phyloP scores from a whole-genome alignment of 192 early-diverging fungal species.

The Rhizoclosmatium globosum region DNA sequence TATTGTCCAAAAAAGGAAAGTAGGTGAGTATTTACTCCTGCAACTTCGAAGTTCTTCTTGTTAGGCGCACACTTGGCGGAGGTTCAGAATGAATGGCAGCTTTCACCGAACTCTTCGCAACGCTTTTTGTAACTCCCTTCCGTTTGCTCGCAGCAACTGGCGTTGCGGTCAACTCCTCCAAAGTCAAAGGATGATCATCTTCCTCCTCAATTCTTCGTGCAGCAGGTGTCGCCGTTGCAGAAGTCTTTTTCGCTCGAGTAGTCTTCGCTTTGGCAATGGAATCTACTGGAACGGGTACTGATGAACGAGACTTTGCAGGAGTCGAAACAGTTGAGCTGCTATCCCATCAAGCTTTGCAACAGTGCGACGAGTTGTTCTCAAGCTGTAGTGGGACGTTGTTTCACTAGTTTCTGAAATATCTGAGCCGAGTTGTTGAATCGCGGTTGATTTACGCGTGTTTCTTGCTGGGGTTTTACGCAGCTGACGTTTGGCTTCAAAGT shows the following conservation, averaged over 20 bases:
- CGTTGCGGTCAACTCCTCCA: background rate
- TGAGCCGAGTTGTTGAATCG: background rate
- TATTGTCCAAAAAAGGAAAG: background rate
- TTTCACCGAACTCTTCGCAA: constrained; percentile 4
- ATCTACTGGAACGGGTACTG: background rate
- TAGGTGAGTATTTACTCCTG: background rate
- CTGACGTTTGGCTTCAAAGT: constrained; percentile 1
- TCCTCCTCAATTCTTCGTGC: background rate
- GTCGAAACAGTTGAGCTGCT: background rate
- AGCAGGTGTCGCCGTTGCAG: background rate
- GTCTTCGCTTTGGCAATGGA: background rate
- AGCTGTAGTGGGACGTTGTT: background rate
- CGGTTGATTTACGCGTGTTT: background rate
- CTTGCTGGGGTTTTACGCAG: constrained; percentile 6
- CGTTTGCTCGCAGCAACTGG: background rate
- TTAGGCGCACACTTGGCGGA: background rate
- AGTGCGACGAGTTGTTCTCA: background rate
- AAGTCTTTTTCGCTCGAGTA: background rate
- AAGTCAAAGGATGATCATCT: constrained; percentile 4
- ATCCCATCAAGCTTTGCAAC: background rate
- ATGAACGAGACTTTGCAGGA: background rate
- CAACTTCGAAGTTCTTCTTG: background rate
- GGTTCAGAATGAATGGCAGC: background rate
- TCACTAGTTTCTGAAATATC: background rate
- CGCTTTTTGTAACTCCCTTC: background rate